Base-by-base conservation (phyloP, 2,329 filamentous ascomycete genomes). In the Ophiognomonia clavigignenti-juglandacearum region DNA sequence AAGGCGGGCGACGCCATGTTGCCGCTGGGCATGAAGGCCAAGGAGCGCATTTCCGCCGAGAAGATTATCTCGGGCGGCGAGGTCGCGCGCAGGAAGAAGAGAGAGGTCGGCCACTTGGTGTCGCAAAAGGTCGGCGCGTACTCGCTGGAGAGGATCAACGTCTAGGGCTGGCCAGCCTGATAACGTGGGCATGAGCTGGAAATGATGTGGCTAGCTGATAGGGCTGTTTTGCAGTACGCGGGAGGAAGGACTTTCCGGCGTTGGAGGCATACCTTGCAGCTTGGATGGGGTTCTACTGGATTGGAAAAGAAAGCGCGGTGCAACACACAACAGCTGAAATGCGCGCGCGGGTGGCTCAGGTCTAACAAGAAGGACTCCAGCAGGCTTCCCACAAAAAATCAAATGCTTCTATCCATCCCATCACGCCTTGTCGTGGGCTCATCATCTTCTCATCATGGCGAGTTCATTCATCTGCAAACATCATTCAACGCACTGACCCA, bases 91-190 rank as follows among this genome's bases (percentile, higher is more conserved):
- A 79, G 88, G 56, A 89, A 75, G 57, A 73, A 71, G 56, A 75
- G 89, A 64, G 86, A 95, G 68, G 82, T 84, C 49, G 88, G 86
- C 16, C 81, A 86, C 65, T 68, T 95, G 63, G 80, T 86, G 60
- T 88, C 86, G 61, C 86, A 87, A 68, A 84, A 83, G 62, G 85
- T 91, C 52, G 86, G 86, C 47, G 81, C 84, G 55, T 96, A 96
- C 69, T 88, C 86, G 39, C 76, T 92, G 55, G 89, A 96, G 69
- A 80, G 82, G 66, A 82, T 95, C 57, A 66, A 77, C 43, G 71
- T 89, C 58, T 88, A 74, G 69, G 51, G 59, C 54, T 50, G n/a
- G n/a, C n/a, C n/a, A n/a, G n/a, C n/a, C n/a, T n/a, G n/a, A 52
- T 47, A 56, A 48, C 6, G 18, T 37, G n/a, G 39, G 10, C 26